Evolutionary conservation across 1,284 basidiomycete species (phyloP).

Genomic region (Hemileia vastatrix): DNA sequence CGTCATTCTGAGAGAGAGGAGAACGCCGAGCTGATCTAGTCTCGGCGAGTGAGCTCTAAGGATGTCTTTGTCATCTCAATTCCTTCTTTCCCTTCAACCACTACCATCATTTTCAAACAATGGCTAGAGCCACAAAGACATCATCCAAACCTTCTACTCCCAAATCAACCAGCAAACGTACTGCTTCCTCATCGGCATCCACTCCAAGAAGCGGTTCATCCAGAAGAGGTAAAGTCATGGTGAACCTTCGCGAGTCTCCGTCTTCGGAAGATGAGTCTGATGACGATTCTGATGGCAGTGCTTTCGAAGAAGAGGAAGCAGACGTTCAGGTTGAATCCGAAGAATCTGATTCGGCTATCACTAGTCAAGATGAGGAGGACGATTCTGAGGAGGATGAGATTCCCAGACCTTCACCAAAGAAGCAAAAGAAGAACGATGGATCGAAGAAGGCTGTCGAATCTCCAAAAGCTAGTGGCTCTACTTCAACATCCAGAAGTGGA

Average conservation of each 20-base stretch:
- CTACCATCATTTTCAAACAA: too few species aligned
- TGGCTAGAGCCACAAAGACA: neutral
- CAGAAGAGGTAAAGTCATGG: neutral
- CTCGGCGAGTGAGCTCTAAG: too few species aligned
- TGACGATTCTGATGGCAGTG: neutral
- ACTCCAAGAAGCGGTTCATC: neutral
- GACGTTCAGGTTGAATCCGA: neutral
- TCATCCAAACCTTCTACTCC: neutral
- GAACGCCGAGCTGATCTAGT: too few species aligned
- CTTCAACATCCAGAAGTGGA: neutral
- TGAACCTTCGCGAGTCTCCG: neutral
- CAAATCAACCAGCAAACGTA: neutral
- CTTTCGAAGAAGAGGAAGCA: constrained; percentile 3
- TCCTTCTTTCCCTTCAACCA: too few species aligned
- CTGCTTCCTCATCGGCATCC: neutral
- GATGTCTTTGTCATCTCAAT: too few species aligned
- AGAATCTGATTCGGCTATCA: constrained; percentile 1
- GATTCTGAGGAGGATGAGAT: neutral
- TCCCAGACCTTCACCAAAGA: neutral
- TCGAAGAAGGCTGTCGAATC: constrained; percentile 1
- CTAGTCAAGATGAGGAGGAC: neutral
- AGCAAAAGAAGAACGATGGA: neutral
- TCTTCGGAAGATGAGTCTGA: neutral
- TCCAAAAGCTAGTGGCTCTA: neutral
- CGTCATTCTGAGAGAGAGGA: too few species aligned